Evolutionary conservation across 208 protist species (phyloP).

Genomic region (Wallacemonas collosoma): DNA sequence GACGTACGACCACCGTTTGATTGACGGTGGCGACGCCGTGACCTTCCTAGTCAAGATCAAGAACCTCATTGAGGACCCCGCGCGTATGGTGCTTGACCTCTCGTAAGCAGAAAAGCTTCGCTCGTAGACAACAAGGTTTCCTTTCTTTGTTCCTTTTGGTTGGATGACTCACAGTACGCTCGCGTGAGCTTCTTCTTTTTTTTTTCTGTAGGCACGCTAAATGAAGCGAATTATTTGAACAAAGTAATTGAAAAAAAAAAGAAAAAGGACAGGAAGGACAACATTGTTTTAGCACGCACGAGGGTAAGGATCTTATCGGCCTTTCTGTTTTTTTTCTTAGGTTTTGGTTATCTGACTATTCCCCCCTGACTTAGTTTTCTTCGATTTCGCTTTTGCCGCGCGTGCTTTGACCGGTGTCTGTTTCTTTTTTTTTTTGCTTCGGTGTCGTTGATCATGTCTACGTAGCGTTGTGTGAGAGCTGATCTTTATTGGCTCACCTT

Average conservation of each 20-base stretch:
- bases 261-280: constrained; percentile 10
- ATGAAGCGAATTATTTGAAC: constrained; percentile 9
- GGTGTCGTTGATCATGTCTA: too few relatives aligned
- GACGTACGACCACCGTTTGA: constrained; percentile 99
- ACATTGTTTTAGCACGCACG: constrained; percentile 7
- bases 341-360: constrained; percentile 11
- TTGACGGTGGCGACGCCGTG: constrained; percentile 98
- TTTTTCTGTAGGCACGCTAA: constrained; percentile 11
- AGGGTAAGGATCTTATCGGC: neutral
- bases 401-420: constrained; percentile 10
- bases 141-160: constrained; percentile 15
- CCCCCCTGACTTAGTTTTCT: neutral
- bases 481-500: too few relatives aligned
- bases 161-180: neutral
- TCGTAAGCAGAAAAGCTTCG: constrained; percentile 38
- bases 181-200: constrained; percentile 21
- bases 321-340: constrained; percentile 17
- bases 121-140: neutral
- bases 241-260: constrained; percentile 4
- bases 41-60: constrained; percentile 98
- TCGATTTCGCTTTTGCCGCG: neutral
- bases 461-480: too few relatives aligned
- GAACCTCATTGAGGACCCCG: constrained; percentile 96
- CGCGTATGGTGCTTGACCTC: constrained; percentile 93
- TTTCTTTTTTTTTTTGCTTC: constrained; percentile 12